Conservation (phyloP, 306 rosid genomes). For the Acmispon strigosus region DNA sequence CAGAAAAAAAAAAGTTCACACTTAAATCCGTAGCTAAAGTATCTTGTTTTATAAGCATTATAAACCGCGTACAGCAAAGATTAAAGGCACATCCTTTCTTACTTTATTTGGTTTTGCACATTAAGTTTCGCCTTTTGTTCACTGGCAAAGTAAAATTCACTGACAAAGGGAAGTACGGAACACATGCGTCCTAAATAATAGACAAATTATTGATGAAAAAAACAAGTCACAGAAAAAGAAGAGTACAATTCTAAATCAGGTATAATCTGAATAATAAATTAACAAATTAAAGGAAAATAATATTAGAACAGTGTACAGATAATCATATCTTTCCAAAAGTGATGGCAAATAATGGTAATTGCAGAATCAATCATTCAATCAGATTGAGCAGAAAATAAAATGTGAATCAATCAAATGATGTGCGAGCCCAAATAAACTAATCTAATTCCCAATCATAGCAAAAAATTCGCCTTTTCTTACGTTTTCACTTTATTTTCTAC, state of each 20-base stretch:
- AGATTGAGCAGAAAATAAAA: not conserved
- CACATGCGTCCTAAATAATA: not conserved
- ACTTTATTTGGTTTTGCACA: not conserved
- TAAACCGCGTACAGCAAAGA: not conserved
- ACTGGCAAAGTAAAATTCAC: not conserved
- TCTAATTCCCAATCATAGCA: not conserved
- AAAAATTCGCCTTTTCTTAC: not conserved
- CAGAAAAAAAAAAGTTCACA: not conserved
- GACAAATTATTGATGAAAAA: not conserved
- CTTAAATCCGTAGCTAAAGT: constrained; percentile 5
- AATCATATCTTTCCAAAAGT: not conserved
- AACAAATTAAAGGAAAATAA: not conserved
- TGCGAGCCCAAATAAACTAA: not conserved
- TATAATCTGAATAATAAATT: not conserved
- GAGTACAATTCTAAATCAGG: not conserved
- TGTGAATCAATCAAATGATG: not conserved
- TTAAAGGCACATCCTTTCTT: not conserved
- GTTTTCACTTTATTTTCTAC: not conserved
- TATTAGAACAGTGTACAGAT: not conserved
- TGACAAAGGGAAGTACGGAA: not conserved
- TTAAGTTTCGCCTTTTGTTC: not conserved
- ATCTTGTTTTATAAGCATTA: constrained; percentile 2
- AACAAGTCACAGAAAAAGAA: not conserved
- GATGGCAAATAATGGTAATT: constrained; percentile 3
- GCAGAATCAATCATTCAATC: not conserved